phyloP scores from a whole-genome alignment of 192 early-diverging fungal species.

The Gryganskiella cystojenkinii region DNA sequence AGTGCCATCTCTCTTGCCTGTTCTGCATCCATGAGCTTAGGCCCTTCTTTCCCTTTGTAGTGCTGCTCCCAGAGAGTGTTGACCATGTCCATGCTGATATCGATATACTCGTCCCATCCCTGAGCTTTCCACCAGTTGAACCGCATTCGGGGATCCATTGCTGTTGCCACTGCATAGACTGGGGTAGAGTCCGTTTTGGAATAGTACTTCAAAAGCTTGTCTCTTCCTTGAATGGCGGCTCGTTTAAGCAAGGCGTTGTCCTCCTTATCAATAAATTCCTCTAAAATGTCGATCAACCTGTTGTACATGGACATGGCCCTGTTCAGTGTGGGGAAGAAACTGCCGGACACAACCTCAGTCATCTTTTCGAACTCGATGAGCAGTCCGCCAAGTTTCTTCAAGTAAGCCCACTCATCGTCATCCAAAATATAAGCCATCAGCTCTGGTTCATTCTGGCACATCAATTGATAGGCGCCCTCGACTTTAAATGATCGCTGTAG shows the following conservation, averaged over 20 bases:
- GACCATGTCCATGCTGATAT: neutral
- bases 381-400: neutral
- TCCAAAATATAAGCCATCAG: slow-evolving; percentile 2
- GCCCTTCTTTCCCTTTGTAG: slow-evolving; percentile 23
- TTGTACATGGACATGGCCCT: slow-evolving; percentile 36
- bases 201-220: slow-evolving; percentile 28
- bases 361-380: slow-evolving; percentile 12
- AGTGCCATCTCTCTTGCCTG: slow-evolving; percentile 3
- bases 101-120: slow-evolving; percentile 7
- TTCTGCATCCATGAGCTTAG: neutral
- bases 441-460: slow-evolving; percentile 14
- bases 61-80: neutral
- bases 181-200: slow-evolving; percentile 26
- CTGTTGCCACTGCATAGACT: slow-evolving; percentile 31
- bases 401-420: slow-evolving; percentile 24
- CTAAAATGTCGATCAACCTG: slow-evolving; percentile 8
- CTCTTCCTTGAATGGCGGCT: slow-evolving; percentile 13
- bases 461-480: slow-evolving; percentile 26
- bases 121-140: slow-evolving; percentile 23
- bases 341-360: slow-evolving; percentile 16
- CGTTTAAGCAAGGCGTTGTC: neutral
- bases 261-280: slow-evolving; percentile 17
- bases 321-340: slow-evolving; percentile 25
- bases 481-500: slow-evolving; percentile 9
- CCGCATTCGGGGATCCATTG: slow-evolving; percentile 35